Evolutionary conservation across 1,284 basidiomycete genomes (phyloP).

Genomic region (Leccinum brunneo-olivaceum): DNA sequence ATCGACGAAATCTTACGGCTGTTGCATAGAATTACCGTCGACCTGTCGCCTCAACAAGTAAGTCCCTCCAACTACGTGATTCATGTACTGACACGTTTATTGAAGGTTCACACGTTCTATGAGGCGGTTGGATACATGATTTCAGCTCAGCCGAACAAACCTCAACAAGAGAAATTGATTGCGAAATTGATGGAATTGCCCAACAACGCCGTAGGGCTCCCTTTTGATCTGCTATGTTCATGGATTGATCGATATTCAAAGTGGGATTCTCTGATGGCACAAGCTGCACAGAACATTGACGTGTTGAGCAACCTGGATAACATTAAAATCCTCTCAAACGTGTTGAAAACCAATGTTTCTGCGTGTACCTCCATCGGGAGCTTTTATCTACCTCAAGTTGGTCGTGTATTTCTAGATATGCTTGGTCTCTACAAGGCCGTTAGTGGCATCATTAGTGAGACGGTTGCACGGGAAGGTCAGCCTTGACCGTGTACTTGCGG

Average conservation of each 20-base stretch:
- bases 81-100: constrained; percentile 7
- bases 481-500: constrained; percentile 4
- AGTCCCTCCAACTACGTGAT: constrained; percentile 6
- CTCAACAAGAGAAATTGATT: constrained; percentile 93
- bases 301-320: constrained; percentile 90
- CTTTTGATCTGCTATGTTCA: neutral
- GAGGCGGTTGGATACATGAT: constrained; percentile 99
- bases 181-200: constrained; percentile 95
- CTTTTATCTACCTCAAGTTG: constrained; percentile 96
- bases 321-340: constrained; percentile 95
- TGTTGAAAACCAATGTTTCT: constrained; percentile 98
- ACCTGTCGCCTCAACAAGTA: constrained; percentile 91
- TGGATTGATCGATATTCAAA: constrained; percentile 28
- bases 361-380: constrained; percentile 96
- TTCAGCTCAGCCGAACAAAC: constrained; percentile 96
- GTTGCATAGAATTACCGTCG: constrained; percentile 91
- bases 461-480: constrained; percentile 80
- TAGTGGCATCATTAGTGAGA: constrained; percentile 94
- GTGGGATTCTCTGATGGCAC: constrained; percentile 98
- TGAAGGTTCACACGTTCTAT: constrained; percentile 89
- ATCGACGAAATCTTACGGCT: constrained; percentile 95
- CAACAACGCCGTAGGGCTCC: constrained; percentile 79
- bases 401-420: constrained; percentile 97
- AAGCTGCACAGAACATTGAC: constrained; percentile 91
- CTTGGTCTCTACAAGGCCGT: constrained; percentile 97